phyloP scores from a whole-genome alignment of 139 green algal species.

The Mesotaenium endlicherianum region DNA sequence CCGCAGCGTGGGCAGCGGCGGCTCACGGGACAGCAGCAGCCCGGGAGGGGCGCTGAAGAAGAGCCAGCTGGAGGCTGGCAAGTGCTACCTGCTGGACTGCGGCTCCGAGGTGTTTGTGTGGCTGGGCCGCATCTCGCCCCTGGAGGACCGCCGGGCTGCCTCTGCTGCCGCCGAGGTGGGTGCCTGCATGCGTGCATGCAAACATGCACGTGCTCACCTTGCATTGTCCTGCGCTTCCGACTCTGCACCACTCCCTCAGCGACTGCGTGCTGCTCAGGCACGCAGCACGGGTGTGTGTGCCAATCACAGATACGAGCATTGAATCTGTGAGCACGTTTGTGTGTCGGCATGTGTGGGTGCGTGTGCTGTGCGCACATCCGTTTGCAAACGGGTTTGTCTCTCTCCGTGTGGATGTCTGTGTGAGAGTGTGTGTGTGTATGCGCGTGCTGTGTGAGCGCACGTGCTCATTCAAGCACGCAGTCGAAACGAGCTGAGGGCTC shows the following conservation, averaged over 20 bases:
- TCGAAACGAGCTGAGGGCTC: background rate
- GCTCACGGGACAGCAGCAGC: no score
- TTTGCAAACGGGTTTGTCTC: background rate
- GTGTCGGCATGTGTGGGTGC: background rate
- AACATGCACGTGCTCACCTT: background rate
- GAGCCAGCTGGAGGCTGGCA: constrained; percentile 24
- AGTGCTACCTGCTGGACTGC: constrained; percentile 44
- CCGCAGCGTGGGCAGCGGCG: no score
- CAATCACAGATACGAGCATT: background rate
- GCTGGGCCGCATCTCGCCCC: constrained; percentile 21
- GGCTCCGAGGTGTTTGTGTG: constrained; percentile 43
- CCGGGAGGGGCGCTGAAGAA: constrained; percentile 27
- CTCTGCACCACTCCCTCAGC: background rate
- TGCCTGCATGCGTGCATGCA: background rate
- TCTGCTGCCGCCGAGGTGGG: constrained; percentile 22
- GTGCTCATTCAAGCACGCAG: background rate
- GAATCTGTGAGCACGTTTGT: background rate
- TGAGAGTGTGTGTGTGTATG: background rate
- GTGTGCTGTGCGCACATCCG: background rate
- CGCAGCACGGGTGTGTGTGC: background rate
- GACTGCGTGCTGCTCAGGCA: background rate
- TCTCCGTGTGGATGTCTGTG: background rate
- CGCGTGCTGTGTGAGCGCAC: background rate
- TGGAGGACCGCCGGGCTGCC: constrained; percentile 24
- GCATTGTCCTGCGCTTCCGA: background rate